phyloP scores from a whole-genome alignment of 768 basidiomycete species.

The Suillus clintonianus region DNA sequence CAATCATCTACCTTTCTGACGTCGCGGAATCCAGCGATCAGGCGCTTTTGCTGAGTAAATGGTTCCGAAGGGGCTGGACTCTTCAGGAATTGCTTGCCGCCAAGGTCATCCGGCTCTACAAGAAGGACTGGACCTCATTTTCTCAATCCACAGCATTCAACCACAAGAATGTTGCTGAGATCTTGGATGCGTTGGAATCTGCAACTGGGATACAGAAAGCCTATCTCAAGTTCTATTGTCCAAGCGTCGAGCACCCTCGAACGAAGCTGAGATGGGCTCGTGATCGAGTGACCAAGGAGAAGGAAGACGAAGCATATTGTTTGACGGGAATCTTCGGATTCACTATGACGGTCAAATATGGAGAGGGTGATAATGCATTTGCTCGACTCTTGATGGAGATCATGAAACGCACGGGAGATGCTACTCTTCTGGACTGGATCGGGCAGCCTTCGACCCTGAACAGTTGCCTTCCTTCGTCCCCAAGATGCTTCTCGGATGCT shows the following conservation, averaged over 20 bases:
- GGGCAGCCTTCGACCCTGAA: conserved; percentile 3
- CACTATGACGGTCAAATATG: conserved; percentile 14
- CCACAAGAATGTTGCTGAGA: background rate
- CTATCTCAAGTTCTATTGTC: conserved; percentile 3
- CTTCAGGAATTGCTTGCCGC: conserved; percentile 32
- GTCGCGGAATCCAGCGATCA: conserved; percentile 12
- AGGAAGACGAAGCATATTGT: conserved; percentile 18
- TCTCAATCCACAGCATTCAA: background rate
- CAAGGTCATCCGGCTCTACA: conserved; percentile 23
- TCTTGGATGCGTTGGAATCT: background rate
- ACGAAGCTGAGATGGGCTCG: conserved; percentile 9
- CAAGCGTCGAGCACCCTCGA: conserved; percentile 1
- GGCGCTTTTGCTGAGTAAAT: conserved; percentile 20
- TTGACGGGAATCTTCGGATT: conserved; percentile 15
- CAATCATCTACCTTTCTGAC: conserved; percentile 30
- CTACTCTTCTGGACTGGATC: conserved; percentile 14
- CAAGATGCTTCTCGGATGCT: conserved; percentile 5
- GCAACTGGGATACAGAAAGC: conserved; percentile 3
- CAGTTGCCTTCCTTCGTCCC: conserved; percentile 8
- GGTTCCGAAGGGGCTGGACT: conserved; percentile 24
- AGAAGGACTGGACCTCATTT: conserved; percentile 23
- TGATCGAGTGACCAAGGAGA: conserved; percentile 14
- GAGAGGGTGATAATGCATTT: conserved; percentile 18
- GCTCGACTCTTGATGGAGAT: conserved; percentile 12
- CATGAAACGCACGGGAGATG: conserved; percentile 9